Base-by-base conservation (phyloP, 495 filamentous ascomycete genomes). In the Umbilicaria muhlenbergii region DNA sequence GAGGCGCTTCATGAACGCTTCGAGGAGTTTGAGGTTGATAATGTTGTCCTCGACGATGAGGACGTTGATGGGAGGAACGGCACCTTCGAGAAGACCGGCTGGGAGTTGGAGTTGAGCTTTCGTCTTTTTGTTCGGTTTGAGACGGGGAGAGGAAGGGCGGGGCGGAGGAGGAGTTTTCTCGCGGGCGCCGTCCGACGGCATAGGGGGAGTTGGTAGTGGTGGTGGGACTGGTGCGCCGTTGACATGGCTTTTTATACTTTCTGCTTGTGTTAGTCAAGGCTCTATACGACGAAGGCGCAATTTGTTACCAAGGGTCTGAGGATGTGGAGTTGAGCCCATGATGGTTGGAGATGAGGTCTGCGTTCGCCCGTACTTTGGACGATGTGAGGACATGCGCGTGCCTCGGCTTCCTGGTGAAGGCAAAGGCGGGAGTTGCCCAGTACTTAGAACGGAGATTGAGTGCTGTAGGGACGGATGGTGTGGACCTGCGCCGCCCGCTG, bases 21-120 rank as follows among this genome's bases (percentile, higher is more conserved):
- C 91, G 2, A 98, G 64, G 5, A 98, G 74, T 39, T 83, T 78
- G 39, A 96, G 69, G 52, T 98, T 98, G 69, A 98, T 96, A 46
- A 89, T 81, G 58, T 98, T 98, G 65, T 98, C 91, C 64, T 98
- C 91, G 32, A 98, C 91, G 44, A 98, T 95, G 14, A 98, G 69
- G 8, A 96, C 88, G 51, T 93, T 96, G 61, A 98, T 98, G 16
- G 91, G 91, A 10, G 91, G 91, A 2, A 98, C 87, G 5, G 83
- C 80, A 41, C 78, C 78, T 52, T 83, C 83, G 11, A 91, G 74
- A 38, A 86, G 68, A n/a, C 78, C 80, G 1, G 80, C 67, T 43
- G 14, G 63, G 52, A 19, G 62, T 66, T 38, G 62, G 57, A 5
- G 61, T 57, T 28, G 62, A 62, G 39, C 68, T 60, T 50, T 42